phyloP scores from a whole-genome alignment of 1,284 basidiomycete species.

The Ceratorhiza oryzae-sativae region DNA sequence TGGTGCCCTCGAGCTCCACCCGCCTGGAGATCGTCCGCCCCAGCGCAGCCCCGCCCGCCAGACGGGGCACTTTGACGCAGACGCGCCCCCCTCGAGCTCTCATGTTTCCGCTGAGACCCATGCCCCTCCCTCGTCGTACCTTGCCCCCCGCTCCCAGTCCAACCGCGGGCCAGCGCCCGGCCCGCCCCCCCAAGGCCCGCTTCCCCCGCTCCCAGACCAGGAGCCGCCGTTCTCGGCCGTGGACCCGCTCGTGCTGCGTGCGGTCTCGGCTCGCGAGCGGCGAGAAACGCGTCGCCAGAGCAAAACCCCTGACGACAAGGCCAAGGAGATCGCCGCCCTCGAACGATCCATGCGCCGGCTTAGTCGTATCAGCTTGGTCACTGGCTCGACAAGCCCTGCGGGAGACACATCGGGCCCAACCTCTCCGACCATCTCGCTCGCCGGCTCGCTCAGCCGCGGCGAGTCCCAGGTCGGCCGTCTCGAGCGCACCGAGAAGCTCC shows the following conservation, averaged over 20 bases:
- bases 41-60: background rate
- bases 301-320: slow-evolving; percentile 8
- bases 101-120: background rate
- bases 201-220: slow-evolving; percentile 10
- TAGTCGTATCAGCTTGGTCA: slow-evolving; percentile 18
- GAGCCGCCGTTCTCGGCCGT: background rate
- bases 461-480: background rate
- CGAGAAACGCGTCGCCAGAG: slow-evolving; percentile 14
- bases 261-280: slow-evolving; percentile 8
- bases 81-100: background rate
- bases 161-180: slow-evolving; percentile 8
- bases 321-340: slow-evolving; percentile 4
- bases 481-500: slow-evolving; percentile 26
- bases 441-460: background rate
- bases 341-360: slow-evolving; percentile 28
- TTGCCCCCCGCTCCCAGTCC: too few species aligned
- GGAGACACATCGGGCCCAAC: background rate
- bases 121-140: background rate
- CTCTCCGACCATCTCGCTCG: slow-evolving; percentile 1
- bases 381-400: background rate
- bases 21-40: background rate
- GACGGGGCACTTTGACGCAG: background rate
- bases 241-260: slow-evolving; percentile 1
- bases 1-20: background rate
- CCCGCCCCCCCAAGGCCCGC: slow-evolving; percentile 6